A percentile compares a stretch with the other conserved stretches of the same genome.
phyloP scores from a whole-genome alignment of 352 stramenopile genomes.

The Pythium dissimile region DNA sequence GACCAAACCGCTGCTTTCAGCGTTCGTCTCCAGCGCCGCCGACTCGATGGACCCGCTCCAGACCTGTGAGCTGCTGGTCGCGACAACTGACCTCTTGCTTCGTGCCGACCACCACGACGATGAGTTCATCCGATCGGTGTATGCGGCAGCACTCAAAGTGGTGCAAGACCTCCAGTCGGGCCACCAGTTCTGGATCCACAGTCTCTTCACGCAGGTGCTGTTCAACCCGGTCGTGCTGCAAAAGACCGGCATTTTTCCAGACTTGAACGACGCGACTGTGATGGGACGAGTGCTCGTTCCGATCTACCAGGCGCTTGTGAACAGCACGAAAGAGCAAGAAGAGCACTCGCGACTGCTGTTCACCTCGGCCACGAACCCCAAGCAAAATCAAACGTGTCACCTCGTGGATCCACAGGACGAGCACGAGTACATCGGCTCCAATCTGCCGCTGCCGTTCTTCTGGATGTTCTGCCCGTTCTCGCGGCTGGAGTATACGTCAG shows the following conservation, averaged over 20 bases:
- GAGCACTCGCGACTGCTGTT: constrained; percentile 43
- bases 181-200: constrained; percentile 44
- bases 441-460: constrained; percentile 57
- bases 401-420: constrained; percentile 58
- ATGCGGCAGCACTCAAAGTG: constrained; percentile 33
- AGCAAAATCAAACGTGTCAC: constrained; percentile 50
- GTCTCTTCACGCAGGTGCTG: constrained; percentile 43
- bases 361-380: constrained; percentile 1
- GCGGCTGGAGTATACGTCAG: constrained; percentile 50
- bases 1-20: constrained; percentile 10
- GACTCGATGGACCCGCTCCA: background rate
- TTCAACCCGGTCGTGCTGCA: constrained; percentile 44
- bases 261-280: constrained; percentile 31
- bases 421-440: constrained; percentile 41
- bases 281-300: constrained; percentile 56
- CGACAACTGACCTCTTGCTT: constrained; percentile 12
- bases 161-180: constrained; percentile 38
- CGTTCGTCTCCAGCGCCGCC: background rate
- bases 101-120: constrained; percentile 23
- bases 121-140: constrained; percentile 35
- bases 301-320: constrained; percentile 68
- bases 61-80: constrained; percentile 18
- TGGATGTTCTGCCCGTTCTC: constrained; percentile 76
- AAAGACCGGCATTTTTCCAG: constrained; percentile 38
- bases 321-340: constrained; percentile 53